Evolutionary conservation across 2,329 filamentous ascomycete species (phyloP).

Genomic region (Aureobasidium namibiae): DNA sequence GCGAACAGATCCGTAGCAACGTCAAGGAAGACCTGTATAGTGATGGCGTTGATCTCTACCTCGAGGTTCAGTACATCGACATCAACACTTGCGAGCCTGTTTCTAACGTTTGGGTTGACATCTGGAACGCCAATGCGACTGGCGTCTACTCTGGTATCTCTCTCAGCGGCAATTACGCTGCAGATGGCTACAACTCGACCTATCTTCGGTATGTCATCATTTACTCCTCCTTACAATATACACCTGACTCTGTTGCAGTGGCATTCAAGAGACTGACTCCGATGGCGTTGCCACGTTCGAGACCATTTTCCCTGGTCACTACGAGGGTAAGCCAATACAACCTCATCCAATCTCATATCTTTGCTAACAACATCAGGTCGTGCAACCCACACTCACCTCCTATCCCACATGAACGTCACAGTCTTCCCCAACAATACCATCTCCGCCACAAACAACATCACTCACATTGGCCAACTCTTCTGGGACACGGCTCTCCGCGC

Average conservation of each 20-base stretch:
- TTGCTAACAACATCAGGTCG: slow-evolving; percentile 20
- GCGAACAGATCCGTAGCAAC: slow-evolving; percentile 33
- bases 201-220: slow-evolving; percentile 10
- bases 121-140: slow-evolving; percentile 41
- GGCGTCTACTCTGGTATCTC: slow-evolving; percentile 39
- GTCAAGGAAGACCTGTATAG: slow-evolving; percentile 17
- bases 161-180: slow-evolving; percentile 25
- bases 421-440: slow-evolving; percentile 44
- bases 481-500: slow-evolving; percentile 51
- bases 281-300: slow-evolving; percentile 22
- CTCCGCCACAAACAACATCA: background rate
- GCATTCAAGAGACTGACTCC: slow-evolving; percentile 7
- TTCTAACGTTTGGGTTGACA: slow-evolving; percentile 32
- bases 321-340: slow-evolving; percentile 17
- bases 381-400: slow-evolving; percentile 34
- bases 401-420: slow-evolving; percentile 29
- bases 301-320: slow-evolving; percentile 39
- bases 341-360: background rate
- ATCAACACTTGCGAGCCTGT: slow-evolving; percentile 35
- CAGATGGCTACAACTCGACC: slow-evolving; percentile 22
- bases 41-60: slow-evolving; percentile 11
- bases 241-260: background rate
- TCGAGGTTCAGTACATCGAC: slow-evolving; percentile 39
- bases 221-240: background rate
- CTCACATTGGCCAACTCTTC: slow-evolving; percentile 55